These are phyloP conservation scores for Coniosporium tulheliwenetii DNA, from an alignment of 2,329 filamentous ascomycete species.

Conservation along the genomic window DNA sequence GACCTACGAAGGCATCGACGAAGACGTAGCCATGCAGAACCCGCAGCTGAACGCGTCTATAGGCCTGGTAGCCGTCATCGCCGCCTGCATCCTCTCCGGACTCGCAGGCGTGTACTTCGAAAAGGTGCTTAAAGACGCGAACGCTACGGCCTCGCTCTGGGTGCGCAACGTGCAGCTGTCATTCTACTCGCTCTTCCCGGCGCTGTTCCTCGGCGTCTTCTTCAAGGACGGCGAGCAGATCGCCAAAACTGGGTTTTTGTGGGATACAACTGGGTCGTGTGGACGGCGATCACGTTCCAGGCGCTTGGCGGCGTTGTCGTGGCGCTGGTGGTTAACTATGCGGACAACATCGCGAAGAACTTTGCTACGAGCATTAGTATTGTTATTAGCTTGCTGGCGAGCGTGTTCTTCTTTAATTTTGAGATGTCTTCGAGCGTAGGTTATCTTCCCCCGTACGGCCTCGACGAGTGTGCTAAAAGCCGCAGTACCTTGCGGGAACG, in stretches of 20 bases:
- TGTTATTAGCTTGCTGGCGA: constrained; percentile 70
- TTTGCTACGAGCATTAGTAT: constrained; percentile 90
- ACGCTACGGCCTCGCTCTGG: constrained; percentile 66
- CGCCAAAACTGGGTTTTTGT: constrained; percentile 78
- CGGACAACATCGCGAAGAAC: constrained; percentile 85
- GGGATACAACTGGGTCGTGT: constrained; percentile 86
- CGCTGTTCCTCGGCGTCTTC: constrained; percentile 70
- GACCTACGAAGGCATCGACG: constrained; percentile 76
- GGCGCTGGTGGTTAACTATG: constrained; percentile 65
- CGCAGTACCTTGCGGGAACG: constrained; percentile 69
- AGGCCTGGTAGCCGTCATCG: constrained; percentile 62
- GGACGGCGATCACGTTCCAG: constrained; percentile 70
- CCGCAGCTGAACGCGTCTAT: constrained; percentile 60
- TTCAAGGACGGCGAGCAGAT: constrained; percentile 80
- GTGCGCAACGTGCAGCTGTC: constrained; percentile 88
- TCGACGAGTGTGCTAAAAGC: constrained; percentile 1
- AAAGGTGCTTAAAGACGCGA: constrained; percentile 69
- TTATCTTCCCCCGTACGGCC: constrained; percentile 7
- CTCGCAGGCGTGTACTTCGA: constrained; percentile 79
- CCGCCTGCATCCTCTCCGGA: constrained; percentile 67
- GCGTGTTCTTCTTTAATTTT: constrained; percentile 74
- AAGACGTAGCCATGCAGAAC: constrained; percentile 36
- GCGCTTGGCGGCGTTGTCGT: constrained; percentile 73
- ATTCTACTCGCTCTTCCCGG: constrained; percentile 84
- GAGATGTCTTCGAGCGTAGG: constrained; percentile 56